Conservation (phyloP, 2,329 filamentous ascomycete species). For the Colletotrichum lini region DNA sequence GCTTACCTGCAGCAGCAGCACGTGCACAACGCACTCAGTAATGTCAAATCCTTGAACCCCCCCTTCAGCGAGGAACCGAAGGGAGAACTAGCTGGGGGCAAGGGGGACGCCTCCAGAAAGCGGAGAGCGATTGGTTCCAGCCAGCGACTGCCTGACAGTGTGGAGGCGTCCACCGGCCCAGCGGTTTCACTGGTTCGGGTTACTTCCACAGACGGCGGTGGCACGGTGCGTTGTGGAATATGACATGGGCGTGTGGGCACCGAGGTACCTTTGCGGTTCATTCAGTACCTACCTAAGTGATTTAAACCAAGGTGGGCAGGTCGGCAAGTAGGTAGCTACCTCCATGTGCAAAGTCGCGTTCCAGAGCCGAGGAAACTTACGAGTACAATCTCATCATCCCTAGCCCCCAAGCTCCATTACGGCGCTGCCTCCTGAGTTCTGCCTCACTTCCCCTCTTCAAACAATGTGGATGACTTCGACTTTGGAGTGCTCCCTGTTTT, state of each 20-base stretch:
- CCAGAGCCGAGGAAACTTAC: background rate
- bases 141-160: constrained; percentile 8
- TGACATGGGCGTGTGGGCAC: background rate
- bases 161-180: constrained; percentile 15
- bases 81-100: constrained; percentile 11
- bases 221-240: constrained; percentile 1
- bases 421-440: background rate
- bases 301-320: too few species aligned
- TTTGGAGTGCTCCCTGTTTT: background rate
- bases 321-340: background rate
- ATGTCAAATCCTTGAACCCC: background rate
- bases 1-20: background rate
- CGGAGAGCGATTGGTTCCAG: constrained; percentile 20
- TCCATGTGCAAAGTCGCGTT: background rate
- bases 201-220: constrained; percentile 8
- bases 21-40: constrained; percentile 1
- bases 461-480: background rate
- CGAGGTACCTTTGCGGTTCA: too few species aligned
- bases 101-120: constrained; percentile 4
- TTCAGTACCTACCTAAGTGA: too few species aligned
- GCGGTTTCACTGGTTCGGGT: constrained; percentile 38
- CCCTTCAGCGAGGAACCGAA: background rate
- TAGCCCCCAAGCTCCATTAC: background rate
- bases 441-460: background rate
- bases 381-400: background rate